Conservation (phyloP, 2,329 filamentous ascomycete species). For the Scleromitrula shiraiana region DNA sequence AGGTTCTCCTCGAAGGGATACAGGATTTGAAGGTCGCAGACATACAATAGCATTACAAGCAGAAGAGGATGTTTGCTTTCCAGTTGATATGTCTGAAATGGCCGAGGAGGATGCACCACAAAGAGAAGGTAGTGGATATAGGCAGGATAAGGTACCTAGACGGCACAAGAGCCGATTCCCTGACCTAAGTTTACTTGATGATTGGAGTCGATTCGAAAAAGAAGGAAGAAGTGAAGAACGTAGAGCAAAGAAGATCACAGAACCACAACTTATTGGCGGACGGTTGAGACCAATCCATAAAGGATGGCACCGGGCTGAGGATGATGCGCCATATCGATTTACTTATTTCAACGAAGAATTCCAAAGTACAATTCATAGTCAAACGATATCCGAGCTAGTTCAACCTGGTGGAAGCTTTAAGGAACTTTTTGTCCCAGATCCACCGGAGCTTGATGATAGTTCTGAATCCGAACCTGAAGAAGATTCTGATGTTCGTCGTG, state of each 20-base stretch:
- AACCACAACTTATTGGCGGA: slow-evolving; percentile 87
- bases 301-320: slow-evolving; percentile 79
- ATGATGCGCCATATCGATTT: slow-evolving; percentile 87
- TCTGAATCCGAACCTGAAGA: slow-evolving; percentile 54
- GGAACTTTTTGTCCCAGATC: slow-evolving; percentile 87
- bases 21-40: slow-evolving; percentile 35
- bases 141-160: slow-evolving; percentile 18
- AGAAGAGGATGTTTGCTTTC: slow-evolving; percentile 89
- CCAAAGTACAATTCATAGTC: slow-evolving; percentile 89
- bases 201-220: slow-evolving; percentile 87
- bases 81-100: slow-evolving; percentile 71
- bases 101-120: slow-evolving; percentile 64
- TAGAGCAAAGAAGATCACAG: slow-evolving; percentile 83
- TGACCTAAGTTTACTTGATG: slow-evolving; percentile 72
- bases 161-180: slow-evolving; percentile 74
- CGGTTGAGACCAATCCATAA: slow-evolving; percentile 72
- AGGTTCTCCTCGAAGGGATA: slow-evolving; percentile 20
- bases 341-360: slow-evolving; percentile 99
- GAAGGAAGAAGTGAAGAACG: slow-evolving; percentile 76
- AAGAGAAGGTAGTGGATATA: slow-evolving; percentile 36
- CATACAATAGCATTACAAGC: slow-evolving; percentile 56
- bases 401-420: slow-evolving; percentile 77
- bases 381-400: slow-evolving; percentile 86
- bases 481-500: slow-evolving; percentile 20
- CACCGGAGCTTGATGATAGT: slow-evolving; percentile 64